Base-by-base conservation (phyloP, 768 basidiomycete genomes). In the Macrolepiota fuliginosa region DNA sequence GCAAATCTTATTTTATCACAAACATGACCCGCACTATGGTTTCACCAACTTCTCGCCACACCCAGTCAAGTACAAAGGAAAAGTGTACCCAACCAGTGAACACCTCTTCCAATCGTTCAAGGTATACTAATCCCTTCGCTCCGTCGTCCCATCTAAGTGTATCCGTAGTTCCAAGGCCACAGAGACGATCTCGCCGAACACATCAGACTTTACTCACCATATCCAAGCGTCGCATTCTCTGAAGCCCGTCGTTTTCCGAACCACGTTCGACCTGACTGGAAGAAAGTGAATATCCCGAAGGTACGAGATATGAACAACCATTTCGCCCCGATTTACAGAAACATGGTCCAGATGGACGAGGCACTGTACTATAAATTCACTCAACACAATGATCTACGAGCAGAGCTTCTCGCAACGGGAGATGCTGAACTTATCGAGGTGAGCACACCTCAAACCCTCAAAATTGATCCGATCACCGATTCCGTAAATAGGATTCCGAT, bases 61-160 rank as follows among this genome's bases (percentile, higher is more conserved):
- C 70, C 77, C 83, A 47, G 82, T 91, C 10, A 65, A 75, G 10
- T 86, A 88, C 69, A 79, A 83, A 35, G 84, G 84, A 39, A 87
- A 84, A 68, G 77, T 73, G 57, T 91, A 90, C 67, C 87, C 89
- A 1, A 91, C 89, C 0, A 87, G 87, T 68, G 90, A 90, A 69
- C 90, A 91, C 71, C 79, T 91, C 11, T 91, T 89, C 67, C 89
- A 91, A 65, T 86, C 89, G 1, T 82, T 90, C 74, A 90, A 89
- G 70, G 87, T 86, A 58, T 11, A 71, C 64, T 10, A 17, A n/a
- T 52, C 9, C 4, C 19, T 9, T 11, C 4, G 27, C 36, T 29
- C 40, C 17, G 36, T 25, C 40, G 17, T 29, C 54, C n/a, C 47
- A 27, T 15, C 50, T 35, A 24, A 45, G 50, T 49, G n/a, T 55